phyloP scores from a whole-genome alignment of 441 rosid species.

The Eutrema salsugineum region DNA sequence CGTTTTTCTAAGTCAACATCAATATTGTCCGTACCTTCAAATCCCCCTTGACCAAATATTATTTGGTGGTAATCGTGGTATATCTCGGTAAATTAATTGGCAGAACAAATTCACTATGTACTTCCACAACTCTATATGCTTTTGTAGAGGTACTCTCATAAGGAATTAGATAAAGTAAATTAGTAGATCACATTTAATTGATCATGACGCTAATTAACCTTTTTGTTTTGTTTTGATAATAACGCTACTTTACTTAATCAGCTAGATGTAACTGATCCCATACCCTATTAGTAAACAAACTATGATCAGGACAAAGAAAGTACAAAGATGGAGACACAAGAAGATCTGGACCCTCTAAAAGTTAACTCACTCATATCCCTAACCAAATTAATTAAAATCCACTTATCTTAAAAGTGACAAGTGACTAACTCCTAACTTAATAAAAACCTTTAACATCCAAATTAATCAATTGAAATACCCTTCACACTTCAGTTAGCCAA shows the following conservation, averaged over 20 bases:
- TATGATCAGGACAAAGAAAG: slow-evolving; percentile 12
- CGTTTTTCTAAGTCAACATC: background rate
- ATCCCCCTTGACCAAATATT: background rate
- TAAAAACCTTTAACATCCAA: background rate
- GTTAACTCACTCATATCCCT: background rate
- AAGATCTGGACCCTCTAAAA: slow-evolving; percentile 18
- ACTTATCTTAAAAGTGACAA: slow-evolving; percentile 15
- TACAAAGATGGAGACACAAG: slow-evolving; percentile 23
- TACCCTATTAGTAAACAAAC: slow-evolving; percentile 1
- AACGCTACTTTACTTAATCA: background rate
- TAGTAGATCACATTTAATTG: background rate
- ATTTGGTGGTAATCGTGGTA: slow-evolving; percentile 1
- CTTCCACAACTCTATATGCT: background rate
- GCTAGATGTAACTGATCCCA: slow-evolving; percentile 5
- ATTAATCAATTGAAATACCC: background rate
- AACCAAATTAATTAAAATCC: slow-evolving; percentile 8
- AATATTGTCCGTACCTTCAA: background rate
- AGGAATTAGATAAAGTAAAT: background rate
- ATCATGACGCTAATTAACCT: background rate
- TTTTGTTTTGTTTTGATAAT: background rate
- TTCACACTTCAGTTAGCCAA: background rate
- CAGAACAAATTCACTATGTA: background rate
- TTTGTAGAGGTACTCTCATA: background rate
- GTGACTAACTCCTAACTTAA: slow-evolving; percentile 21
- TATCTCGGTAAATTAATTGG: background rate